These are phyloP conservation scores for Kitagawia praeruptora DNA, from an alignment of 129 eudicot species.

Conservation along the genomic window DNA sequence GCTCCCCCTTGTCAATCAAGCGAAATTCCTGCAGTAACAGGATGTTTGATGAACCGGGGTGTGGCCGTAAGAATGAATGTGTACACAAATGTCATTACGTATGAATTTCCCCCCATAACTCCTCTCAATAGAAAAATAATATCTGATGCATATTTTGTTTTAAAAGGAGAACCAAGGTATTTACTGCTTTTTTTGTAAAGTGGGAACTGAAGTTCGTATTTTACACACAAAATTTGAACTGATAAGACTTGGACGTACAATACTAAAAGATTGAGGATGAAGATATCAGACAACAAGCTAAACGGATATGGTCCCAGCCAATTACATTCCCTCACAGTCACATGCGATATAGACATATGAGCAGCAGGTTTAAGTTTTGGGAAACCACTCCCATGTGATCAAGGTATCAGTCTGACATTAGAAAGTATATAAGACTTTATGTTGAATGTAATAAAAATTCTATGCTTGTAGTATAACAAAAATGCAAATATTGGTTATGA, in stretches of 20 bases:
- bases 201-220: not conserved
- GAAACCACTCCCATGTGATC: not conserved
- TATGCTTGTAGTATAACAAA: not conserved
- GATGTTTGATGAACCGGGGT: not conserved
- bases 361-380: not conserved
- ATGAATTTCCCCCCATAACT: not conserved
- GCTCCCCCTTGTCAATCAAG: constrained; percentile 74
- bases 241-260: not conserved
- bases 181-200: not conserved
- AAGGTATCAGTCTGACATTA: too few species aligned
- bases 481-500: not conserved
- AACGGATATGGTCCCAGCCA: not conserved
- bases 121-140: not conserved
- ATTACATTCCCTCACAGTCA: not conserved
- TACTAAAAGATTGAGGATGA: not conserved
- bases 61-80: not conserved
- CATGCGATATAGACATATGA: not conserved
- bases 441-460: too few species aligned
- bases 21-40: constrained; percentile 57
- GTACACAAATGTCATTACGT: not conserved
- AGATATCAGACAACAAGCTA: not conserved
- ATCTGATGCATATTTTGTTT: not conserved
- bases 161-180: not conserved
- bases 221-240: not conserved
- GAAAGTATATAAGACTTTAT: too few species aligned